phyloP scores from a whole-genome alignment of 345 rosid species.

The Ricinus communis region DNA sequence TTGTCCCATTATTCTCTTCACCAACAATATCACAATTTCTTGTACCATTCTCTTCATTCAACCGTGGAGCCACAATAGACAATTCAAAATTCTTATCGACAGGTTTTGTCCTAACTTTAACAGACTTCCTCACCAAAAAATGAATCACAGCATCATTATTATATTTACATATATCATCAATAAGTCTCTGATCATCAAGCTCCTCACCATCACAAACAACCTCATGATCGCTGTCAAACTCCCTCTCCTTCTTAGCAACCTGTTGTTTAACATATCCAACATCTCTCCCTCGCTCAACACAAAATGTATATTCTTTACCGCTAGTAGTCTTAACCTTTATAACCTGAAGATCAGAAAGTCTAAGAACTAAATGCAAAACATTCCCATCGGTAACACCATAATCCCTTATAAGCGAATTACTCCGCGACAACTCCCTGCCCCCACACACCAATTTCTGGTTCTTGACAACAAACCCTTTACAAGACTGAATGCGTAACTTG shows the following conservation, averaged over 20 bases:
- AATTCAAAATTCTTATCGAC: slow-evolving; percentile 63
- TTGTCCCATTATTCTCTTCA: slow-evolving; percentile 22
- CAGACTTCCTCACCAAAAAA: slow-evolving; percentile 59
- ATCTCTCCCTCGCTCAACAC: slow-evolving; percentile 59
- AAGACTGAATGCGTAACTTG: slow-evolving; percentile 65
- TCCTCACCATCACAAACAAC: slow-evolving; percentile 63
- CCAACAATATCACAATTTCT: slow-evolving; percentile 22
- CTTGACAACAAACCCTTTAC: slow-evolving; percentile 63
- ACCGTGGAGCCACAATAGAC: slow-evolving; percentile 51
- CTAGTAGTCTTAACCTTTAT: slow-evolving; percentile 53
- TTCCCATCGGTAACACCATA: slow-evolving; percentile 71
- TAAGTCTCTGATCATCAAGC: slow-evolving; percentile 62
- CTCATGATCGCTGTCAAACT: slow-evolving; percentile 58
- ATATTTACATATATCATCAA: slow-evolving; percentile 51
- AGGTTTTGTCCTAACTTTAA: slow-evolving; percentile 58
- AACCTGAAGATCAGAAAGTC: slow-evolving; percentile 65
- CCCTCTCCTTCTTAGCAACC: slow-evolving; percentile 49
- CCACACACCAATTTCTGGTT: slow-evolving; percentile 72
- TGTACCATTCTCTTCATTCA: slow-evolving; percentile 19
- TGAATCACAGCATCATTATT: slow-evolving; percentile 54
- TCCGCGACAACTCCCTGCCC: slow-evolving; percentile 66
- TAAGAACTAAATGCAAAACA: slow-evolving; percentile 72
- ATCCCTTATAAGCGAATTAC: slow-evolving; percentile 63
- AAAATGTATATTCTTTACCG: slow-evolving; percentile 59
- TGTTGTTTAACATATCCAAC: slow-evolving; percentile 68